Evolutionary conservation across 1,284 basidiomycete species (phyloP), one percentile per base, ranked within the genome.

Genomic region (Leccinum pseudoinsigne): DNA sequence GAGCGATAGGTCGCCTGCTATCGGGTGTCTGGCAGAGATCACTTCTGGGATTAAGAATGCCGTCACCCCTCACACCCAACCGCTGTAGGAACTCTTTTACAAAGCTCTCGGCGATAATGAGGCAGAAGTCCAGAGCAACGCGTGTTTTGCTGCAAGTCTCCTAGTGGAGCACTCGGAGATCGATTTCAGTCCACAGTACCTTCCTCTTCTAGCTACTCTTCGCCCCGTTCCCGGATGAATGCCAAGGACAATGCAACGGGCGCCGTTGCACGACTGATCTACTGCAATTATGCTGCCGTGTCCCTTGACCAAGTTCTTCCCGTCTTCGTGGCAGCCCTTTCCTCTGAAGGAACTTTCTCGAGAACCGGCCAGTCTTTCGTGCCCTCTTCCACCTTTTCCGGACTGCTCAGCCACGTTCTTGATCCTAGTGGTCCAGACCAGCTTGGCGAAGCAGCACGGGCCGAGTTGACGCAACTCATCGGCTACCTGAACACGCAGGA

Each of bases 171-270:
- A 97, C 81, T 90, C 93, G 14, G 82, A 90, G 57, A 75, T 86
- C 60, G 95, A 99, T 77, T 84, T 99, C 51, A 88, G 91, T 8
- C 80, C 84, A 5, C 95, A 98, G 75, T 98, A 92, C 79, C 76
- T 88, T 54, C 85, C 84, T 67, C 83, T 99, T 60, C 90, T 99
- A 58, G 80, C 80, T 54, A 89, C 90, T 4, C 87, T 99, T 58
- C 90, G 87, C 56, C 92, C 93, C 77, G 87, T 5, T 80, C 92
- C 10, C 83, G 84, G 55, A 79, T 92, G 67, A 96, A 95, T 71
- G 95, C 96, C 18, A 90, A 91, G 64, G 97, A 99, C 78, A 99
- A 99, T 75, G 97, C 97, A 11, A 87, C 92, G 34, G 97, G 97
- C 60, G 94, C 95, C 57, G 90, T 99, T 61, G 88, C 88, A 5